A percentile compares a stretch with the other conserved stretches of the same genome.
phyloP scores from a whole-genome alignment of 2,329 filamentous ascomycete genomes.

The Fusarium sp. region DNA sequence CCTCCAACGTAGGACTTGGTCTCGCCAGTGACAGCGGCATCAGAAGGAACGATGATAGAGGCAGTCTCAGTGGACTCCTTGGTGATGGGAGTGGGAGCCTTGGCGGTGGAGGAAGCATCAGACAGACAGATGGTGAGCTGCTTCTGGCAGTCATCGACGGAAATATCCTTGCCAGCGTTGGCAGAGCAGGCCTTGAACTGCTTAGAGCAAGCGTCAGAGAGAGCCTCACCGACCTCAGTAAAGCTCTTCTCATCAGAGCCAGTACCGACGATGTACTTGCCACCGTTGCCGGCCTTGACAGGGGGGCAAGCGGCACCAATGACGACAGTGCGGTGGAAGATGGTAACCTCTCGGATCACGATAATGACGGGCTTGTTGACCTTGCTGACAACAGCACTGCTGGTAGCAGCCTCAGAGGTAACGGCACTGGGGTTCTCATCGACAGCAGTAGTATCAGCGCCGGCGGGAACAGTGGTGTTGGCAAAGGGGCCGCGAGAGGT shows the following conservation, averaged over 20 bases:
- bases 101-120: slow-evolving; percentile 45
- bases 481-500: slow-evolving; percentile 36
- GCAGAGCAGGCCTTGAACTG: slow-evolving; percentile 46
- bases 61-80: slow-evolving; percentile 48
- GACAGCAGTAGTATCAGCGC: slow-evolving; percentile 19
- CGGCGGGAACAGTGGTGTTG: slow-evolving; percentile 37
- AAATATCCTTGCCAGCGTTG: slow-evolving; percentile 47
- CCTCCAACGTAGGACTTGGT: slow-evolving; percentile 42
- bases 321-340: slow-evolving; percentile 44
- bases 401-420: slow-evolving; percentile 30
- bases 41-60: slow-evolving; percentile 46
- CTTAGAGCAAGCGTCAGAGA: slow-evolving; percentile 45
- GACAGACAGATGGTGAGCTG: slow-evolving; percentile 47
- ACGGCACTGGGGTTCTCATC: slow-evolving; percentile 18
- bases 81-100: slow-evolving; percentile 30
- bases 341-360: slow-evolving; percentile 43
- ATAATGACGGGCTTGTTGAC: slow-evolving; percentile 40
- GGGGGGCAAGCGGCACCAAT: slow-evolving; percentile 49
- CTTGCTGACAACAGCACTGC: slow-evolving; percentile 37
- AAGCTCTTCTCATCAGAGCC: slow-evolving; percentile 40
- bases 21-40: slow-evolving; percentile 36
- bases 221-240: slow-evolving; percentile 43
- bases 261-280: slow-evolving; percentile 44
- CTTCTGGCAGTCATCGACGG: slow-evolving; percentile 44
- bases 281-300: slow-evolving; percentile 40